These are phyloP conservation scores for Papiliotrema flavescens DNA, from an alignment of 1,284 basidiomycete species.

Conservation along the genomic window DNA sequence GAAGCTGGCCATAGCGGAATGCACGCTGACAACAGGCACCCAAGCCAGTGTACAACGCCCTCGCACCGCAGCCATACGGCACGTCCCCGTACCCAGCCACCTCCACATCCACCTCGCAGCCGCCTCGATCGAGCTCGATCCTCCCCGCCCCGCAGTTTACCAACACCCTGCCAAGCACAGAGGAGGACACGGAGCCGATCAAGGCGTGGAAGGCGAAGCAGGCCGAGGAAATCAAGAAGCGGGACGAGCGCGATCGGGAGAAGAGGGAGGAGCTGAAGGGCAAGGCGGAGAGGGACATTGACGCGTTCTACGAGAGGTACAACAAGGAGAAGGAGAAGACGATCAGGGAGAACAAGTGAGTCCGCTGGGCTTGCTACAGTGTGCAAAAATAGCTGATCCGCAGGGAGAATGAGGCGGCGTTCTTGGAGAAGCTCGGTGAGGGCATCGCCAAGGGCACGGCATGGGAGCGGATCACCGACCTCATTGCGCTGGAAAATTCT, in stretches of 20 bases:
- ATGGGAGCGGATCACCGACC: slow-evolving; percentile 88
- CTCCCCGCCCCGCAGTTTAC: slow-evolving; percentile 54
- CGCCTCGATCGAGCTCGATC: slow-evolving; percentile 63
- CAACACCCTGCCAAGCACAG: slow-evolving; percentile 48
- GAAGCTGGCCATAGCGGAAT: no score
- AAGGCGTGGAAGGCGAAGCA: slow-evolving; percentile 85
- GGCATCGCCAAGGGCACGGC: slow-evolving; percentile 86
- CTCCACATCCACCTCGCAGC: slow-evolving; percentile 46
- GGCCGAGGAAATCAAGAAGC: slow-evolving; percentile 73
- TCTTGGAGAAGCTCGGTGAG: slow-evolving; percentile 67
- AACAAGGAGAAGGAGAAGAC: slow-evolving; percentile 85
- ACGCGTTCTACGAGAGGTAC: slow-evolving; percentile 95
- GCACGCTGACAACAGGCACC: slow-evolving; percentile 28
- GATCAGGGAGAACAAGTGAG: slow-evolving; percentile 94
- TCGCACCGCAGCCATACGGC: slow-evolving; percentile 43
- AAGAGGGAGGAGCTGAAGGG: slow-evolving; percentile 81
- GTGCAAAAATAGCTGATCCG: neutral
- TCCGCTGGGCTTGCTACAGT: slow-evolving; percentile 15
- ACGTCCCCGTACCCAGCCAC: slow-evolving; percentile 44
- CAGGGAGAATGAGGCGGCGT: slow-evolving; percentile 85
- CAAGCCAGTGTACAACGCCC: slow-evolving; percentile 46
- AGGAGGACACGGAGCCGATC: slow-evolving; percentile 87
- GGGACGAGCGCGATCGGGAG: slow-evolving; percentile 73
- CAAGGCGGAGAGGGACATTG: slow-evolving; percentile 88
- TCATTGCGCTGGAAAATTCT: slow-evolving; percentile 88